phyloP scores from a whole-genome alignment of 164 flowering plant species.

The Vitis cinerea region DNA sequence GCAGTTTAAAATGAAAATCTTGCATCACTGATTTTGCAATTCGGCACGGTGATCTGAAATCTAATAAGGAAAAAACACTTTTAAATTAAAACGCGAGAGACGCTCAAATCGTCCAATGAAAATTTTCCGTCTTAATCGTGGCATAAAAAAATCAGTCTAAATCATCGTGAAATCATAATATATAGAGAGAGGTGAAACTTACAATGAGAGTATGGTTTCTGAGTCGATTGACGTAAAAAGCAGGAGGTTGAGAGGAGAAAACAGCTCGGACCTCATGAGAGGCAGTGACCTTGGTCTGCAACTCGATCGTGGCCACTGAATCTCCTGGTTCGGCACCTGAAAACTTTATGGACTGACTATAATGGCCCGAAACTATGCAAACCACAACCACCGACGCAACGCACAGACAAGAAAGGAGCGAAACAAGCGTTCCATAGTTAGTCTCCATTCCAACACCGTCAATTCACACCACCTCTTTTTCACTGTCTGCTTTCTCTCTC shows the following conservation, averaged over 20 bases:
- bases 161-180: neutral
- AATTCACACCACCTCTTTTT: too few relatives aligned
- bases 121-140: neutral
- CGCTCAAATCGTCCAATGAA: too few relatives aligned
- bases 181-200: neutral
- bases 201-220: slow-evolving; percentile 10
- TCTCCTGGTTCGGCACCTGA: neutral
- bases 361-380: neutral
- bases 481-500: too few relatives aligned
- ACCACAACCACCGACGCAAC: slow-evolving; percentile 1
- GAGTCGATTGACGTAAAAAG: neutral
- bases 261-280: slow-evolving; percentile 15
- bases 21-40: too few relatives aligned
- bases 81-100: too few relatives aligned
- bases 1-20: too few relatives aligned
- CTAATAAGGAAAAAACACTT: too few relatives aligned
- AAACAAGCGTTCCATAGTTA: neutral
- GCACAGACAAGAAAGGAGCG: slow-evolving; percentile 2
- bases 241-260: neutral
- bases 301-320: neutral
- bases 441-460: too few relatives aligned
- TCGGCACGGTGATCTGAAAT: too few relatives aligned
- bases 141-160: neutral
- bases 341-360: neutral
- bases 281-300: slow-evolving; percentile 9